Evolutionary conservation across 2,329 filamentous ascomycete species (phyloP).

Genomic region (Periglandula ipomoeae): DNA sequence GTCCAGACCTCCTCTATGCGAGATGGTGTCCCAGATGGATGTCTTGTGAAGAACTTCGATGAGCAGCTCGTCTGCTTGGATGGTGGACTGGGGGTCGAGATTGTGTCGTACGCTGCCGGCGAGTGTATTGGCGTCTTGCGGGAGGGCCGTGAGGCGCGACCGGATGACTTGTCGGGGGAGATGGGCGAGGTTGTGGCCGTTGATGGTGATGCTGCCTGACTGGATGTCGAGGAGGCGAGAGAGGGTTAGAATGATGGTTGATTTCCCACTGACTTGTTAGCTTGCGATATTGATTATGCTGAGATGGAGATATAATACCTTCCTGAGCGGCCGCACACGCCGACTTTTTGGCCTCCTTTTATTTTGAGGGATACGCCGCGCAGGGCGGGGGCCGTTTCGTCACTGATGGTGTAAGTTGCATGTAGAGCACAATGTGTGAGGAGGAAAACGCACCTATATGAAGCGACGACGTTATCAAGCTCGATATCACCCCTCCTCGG

Average conservation of each 20-base stretch:
- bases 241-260: slow-evolving; percentile 35
- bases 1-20: slow-evolving; percentile 27
- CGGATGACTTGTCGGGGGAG: slow-evolving; percentile 34
- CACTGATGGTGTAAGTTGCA: slow-evolving; percentile 5
- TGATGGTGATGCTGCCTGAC: slow-evolving; percentile 29
- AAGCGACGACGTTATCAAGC: slow-evolving; percentile 17
- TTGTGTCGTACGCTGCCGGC: slow-evolving; percentile 37
- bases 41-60: slow-evolving; percentile 33
- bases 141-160: slow-evolving; percentile 32
- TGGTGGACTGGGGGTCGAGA: slow-evolving; percentile 29
- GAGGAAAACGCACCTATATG: slow-evolving; percentile 15
- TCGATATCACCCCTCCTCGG: slow-evolving; percentile 17
- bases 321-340: slow-evolving; percentile 42
- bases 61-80: slow-evolving; percentile 28
- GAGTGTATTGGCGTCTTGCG: slow-evolving; percentile 39
- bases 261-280: slow-evolving; percentile 34
- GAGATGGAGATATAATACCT: slow-evolving; percentile 5
- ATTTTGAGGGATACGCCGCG: slow-evolving; percentile 12
- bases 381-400: slow-evolving; percentile 10
- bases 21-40: slow-evolving; percentile 29
- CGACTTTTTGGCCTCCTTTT: slow-evolving; percentile 35
- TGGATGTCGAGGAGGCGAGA: slow-evolving; percentile 38
- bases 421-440: not conserved
- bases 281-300: no score
- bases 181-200: slow-evolving; percentile 30